These are phyloP conservation scores for Boletus eberwhitei DNA, from an alignment of 768 basidiomycete species.

Conservation along the genomic window DNA sequence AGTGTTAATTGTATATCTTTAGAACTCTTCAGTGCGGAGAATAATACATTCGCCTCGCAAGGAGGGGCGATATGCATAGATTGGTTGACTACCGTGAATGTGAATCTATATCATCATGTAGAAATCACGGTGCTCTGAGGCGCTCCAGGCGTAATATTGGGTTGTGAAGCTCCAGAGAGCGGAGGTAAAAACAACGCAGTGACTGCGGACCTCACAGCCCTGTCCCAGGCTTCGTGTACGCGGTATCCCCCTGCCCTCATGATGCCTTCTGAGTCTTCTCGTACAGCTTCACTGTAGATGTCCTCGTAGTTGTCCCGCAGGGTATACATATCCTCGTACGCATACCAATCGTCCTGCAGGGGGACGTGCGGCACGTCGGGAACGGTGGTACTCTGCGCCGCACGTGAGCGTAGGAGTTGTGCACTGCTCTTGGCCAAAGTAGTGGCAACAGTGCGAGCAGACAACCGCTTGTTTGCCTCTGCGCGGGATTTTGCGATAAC, in stretches of 20 bases:
- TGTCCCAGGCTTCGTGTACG: slow-evolving; percentile 82
- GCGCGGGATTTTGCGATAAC: slow-evolving; percentile 68
- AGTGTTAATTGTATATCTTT: slow-evolving; percentile 18
- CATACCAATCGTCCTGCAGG: slow-evolving; percentile 71
- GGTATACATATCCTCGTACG: slow-evolving; percentile 65
- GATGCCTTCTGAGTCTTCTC: slow-evolving; percentile 71
- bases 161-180: slow-evolving; percentile 30
- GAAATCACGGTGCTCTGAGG: slow-evolving; percentile 47
- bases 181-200: slow-evolving; percentile 67
- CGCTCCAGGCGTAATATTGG: neutral
- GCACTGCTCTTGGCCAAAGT: slow-evolving; percentile 44
- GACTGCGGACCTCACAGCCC: slow-evolving; percentile 71
- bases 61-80: neutral
- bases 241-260: slow-evolving; percentile 83
- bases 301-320: slow-evolving; percentile 64
- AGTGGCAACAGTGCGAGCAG: slow-evolving; percentile 47
- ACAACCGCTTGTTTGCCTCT: slow-evolving; percentile 58
- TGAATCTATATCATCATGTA: slow-evolving; percentile 24
- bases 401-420: slow-evolving; percentile 56
- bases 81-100: neutral
- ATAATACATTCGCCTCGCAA: neutral
- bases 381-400: slow-evolving; percentile 60
- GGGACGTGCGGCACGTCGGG: slow-evolving; percentile 82
- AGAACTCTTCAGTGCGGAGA: neutral
- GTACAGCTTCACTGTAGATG: slow-evolving; percentile 69